These are phyloP conservation scores for Chimonanthus salicifolius DNA, from an alignment of 164 flowering plant genomes.

Conservation along the genomic window DNA sequence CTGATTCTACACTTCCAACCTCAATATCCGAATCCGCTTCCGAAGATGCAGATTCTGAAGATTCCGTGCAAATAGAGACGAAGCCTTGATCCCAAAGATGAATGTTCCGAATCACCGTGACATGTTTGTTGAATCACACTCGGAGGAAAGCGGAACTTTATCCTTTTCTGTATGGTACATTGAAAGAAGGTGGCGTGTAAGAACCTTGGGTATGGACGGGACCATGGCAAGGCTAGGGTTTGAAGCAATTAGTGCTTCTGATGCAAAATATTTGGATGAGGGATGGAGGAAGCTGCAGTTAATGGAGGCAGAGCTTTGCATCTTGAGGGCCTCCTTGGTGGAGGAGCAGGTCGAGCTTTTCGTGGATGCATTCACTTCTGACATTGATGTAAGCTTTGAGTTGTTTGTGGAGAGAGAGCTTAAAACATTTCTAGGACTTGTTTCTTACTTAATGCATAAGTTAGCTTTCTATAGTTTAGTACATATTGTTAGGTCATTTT, in stretches of 20 bases:
- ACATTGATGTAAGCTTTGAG: too few relatives aligned
- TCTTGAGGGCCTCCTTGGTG: background rate
- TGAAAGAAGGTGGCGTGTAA: background rate
- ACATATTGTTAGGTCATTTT: too few relatives aligned
- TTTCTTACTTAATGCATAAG: too few relatives aligned
- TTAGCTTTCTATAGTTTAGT: too few relatives aligned
- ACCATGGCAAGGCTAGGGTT: background rate
- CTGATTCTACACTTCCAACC: too few relatives aligned
- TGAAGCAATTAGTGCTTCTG: background rate
- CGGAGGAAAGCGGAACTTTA: background rate
- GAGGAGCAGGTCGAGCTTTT: background rate
- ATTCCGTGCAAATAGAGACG: too few relatives aligned
- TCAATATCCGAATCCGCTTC: too few relatives aligned
- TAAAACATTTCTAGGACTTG: too few relatives aligned
- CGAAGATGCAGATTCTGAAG: too few relatives aligned
- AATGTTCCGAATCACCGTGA: background rate
- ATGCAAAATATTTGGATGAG: background rate
- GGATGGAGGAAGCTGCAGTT: background rate
- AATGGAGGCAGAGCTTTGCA: background rate
- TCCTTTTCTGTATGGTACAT: background rate
- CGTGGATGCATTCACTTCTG: too few relatives aligned
- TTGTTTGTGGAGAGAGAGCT: too few relatives aligned
- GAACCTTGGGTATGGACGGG: background rate
- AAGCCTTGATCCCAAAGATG: too few relatives aligned
- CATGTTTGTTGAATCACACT: background rate